Base-by-base conservation (phyloP, 2,329 filamentous ascomycete species). In the Talaromyces islandicus region DNA sequence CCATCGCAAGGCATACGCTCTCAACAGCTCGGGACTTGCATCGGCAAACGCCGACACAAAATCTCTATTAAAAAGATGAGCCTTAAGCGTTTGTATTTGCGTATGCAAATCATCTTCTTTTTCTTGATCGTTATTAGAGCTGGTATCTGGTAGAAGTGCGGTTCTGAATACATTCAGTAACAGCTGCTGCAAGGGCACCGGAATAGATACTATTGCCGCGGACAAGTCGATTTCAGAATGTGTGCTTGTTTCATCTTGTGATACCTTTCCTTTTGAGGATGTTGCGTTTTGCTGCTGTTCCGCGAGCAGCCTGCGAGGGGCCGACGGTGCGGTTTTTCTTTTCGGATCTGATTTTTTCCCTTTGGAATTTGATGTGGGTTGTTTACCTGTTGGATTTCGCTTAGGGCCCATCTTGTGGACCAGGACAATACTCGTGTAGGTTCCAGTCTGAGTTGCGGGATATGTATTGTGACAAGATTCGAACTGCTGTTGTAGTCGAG, bases 1-100 rank as follows among this genome's bases (percentile, higher is more conserved):
- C 92, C 93, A 99, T 67, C 94, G 80, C 58, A 91, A 85, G 9
- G 91, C 91, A 78, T 99, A 99, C 10, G 89, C 90, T 62, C 89
- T 85, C 19, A 97, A 81, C 67, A 88, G 84, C 51, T 56, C 53
- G 17, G 59, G 59, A 30, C 55, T 50, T 9, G 59, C 59, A 58
- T 88, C 85, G 2, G 74, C 68, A 76, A 97, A 99, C 0, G 93
- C 93, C 17, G 80, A 77, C 12, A 81, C 81, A 75, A 97, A 97
- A 72, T 97, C 90, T 32, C 94, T 85, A 61, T 89, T 87, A 72
- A 88, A 97, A 9, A 99, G 81, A 64, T 93, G 90, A 7, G 86
- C 82, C 74, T 97, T 99, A 63, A 97, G 85, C 57, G 88, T 85
- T 70, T 96, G 93, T 21, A 97, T 81, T 3, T 86, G 74, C 1